These are phyloP conservation scores for Pyrenula aspistea DNA, from an alignment of 495 filamentous ascomycete species.

Conservation along the genomic window DNA sequence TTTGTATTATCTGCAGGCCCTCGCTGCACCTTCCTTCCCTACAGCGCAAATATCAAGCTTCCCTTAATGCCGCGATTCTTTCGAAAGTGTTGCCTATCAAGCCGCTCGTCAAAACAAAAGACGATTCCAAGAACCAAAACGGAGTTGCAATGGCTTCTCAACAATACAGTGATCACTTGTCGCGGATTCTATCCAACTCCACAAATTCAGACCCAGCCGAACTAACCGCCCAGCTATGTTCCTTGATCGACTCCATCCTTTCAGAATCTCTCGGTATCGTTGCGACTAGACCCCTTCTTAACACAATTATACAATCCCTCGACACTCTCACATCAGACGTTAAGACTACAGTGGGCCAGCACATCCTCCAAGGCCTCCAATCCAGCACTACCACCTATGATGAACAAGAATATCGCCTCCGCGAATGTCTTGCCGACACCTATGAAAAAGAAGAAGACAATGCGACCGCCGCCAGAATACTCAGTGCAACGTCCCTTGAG, in stretches of 20 bases:
- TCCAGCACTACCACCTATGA: slow-evolving; percentile 65
- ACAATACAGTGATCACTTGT: not conserved
- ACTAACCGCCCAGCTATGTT: slow-evolving; percentile 52
- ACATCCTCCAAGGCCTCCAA: slow-evolving; percentile 52
- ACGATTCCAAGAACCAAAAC: no score
- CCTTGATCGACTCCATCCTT: slow-evolving; percentile 58
- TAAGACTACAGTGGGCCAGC: slow-evolving; percentile 57
- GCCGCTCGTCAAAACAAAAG: no score
- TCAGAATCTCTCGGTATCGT: slow-evolving; percentile 62
- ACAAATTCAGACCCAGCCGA: slow-evolving; percentile 24
- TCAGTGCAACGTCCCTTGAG: slow-evolving; percentile 71
- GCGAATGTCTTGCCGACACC: slow-evolving; percentile 70
- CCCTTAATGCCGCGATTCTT: no score
- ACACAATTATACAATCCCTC: slow-evolving; percentile 49
- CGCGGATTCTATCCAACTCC: not conserved
- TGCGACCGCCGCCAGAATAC: slow-evolving; percentile 57
- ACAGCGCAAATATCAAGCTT: no score
- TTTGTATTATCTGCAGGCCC: no score
- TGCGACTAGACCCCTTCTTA: slow-evolving; percentile 57
- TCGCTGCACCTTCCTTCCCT: no score
- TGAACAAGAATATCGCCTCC: slow-evolving; percentile 67
- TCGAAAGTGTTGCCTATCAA: no score
- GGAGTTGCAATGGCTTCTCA: not conserved
- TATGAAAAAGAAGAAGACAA: slow-evolving; percentile 78
- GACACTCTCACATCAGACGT: slow-evolving; percentile 43